A percentile compares a stretch with the other conserved stretches of the same genome.
phyloP scores from a whole-genome alignment of 495 filamentous ascomycete genomes.

The Penicillium canariense region DNA sequence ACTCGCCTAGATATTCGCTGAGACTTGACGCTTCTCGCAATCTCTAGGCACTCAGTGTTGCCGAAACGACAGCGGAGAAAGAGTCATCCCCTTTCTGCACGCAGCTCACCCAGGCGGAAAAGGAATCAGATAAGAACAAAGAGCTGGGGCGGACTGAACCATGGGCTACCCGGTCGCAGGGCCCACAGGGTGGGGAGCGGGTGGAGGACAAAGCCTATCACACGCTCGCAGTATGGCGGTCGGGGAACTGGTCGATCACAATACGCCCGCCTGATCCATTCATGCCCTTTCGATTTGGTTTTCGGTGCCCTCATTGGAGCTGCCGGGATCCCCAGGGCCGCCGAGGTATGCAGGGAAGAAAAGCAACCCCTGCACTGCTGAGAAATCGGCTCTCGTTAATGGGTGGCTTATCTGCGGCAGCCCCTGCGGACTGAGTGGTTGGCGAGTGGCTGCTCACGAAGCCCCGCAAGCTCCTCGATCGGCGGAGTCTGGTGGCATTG shows the following conservation, averaged over 20 bases:
- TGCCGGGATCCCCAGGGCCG: neutral
- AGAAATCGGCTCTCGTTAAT: conserved; percentile 13
- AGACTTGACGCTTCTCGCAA: neutral
- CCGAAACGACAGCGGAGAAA: neutral
- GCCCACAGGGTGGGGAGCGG: conserved; percentile 9
- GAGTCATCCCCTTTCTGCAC: neutral
- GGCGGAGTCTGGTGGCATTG: neutral
- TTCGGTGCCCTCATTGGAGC: conserved; percentile 2
- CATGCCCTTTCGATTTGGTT: neutral
- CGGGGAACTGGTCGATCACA: conserved; percentile 8
- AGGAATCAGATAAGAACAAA: conserved; percentile 12
- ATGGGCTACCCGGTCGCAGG: conserved; percentile 11
- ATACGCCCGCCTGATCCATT: neutral
- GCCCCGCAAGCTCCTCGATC: neutral
- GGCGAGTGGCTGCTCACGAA: neutral
- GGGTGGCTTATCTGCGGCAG: neutral
- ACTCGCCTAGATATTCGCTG: neutral
- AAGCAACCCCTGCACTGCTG: neutral
- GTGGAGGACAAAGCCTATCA: conserved; percentile 9
- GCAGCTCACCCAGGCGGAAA: neutral
- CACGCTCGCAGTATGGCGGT: conserved; percentile 8
- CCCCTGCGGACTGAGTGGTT: no score
- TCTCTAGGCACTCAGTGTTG: neutral
- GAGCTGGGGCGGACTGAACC: conserved; percentile 6
- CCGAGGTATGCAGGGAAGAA: neutral